Evolutionary conservation across 2,329 filamentous ascomycete genomes (phyloP).

Genomic region (Hypomyces perniciosus): DNA sequence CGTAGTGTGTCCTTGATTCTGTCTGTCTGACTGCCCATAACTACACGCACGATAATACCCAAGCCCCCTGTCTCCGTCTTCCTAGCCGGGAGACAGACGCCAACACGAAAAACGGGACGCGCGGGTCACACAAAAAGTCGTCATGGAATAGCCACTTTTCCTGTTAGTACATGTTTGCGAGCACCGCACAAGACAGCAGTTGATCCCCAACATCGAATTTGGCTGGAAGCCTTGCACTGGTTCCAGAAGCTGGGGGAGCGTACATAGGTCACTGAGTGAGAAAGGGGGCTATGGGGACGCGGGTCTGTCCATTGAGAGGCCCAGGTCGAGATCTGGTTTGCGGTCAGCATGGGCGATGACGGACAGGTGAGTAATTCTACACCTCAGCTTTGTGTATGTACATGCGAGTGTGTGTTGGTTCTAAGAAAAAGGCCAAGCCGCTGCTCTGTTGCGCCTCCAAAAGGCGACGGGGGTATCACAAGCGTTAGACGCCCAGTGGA

Average conservation of each 20-base stretch:
- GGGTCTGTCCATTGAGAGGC: neutral
- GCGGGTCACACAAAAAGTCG: constrained; percentile 11
- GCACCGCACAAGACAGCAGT: no score
- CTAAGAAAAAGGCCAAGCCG: constrained; percentile 3
- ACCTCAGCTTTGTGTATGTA: neutral
- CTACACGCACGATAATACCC: no score
- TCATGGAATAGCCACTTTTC: constrained; percentile 6
- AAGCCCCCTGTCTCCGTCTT: neutral
- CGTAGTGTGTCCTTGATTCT: neutral
- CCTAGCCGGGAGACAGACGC: neutral
- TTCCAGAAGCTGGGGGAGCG: no score
- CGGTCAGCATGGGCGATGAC: neutral
- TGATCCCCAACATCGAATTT: no score
- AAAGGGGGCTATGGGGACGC: neutral
- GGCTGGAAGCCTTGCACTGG: no score
- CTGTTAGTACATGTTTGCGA: neutral
- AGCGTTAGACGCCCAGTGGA: constrained; percentile 27
- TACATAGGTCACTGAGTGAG: no score
- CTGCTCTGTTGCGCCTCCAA: constrained; percentile 10
- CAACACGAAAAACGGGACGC: constrained; percentile 7
- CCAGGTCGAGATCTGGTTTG: neutral
- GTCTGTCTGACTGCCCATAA: neutral
- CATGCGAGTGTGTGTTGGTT: constrained; percentile 17
- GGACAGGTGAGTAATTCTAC: constrained; percentile 1
- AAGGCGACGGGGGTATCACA: constrained; percentile 15